phyloP scores from a whole-genome alignment of 2,329 filamentous ascomycete species.

The Fragosphaeria purpurea region DNA sequence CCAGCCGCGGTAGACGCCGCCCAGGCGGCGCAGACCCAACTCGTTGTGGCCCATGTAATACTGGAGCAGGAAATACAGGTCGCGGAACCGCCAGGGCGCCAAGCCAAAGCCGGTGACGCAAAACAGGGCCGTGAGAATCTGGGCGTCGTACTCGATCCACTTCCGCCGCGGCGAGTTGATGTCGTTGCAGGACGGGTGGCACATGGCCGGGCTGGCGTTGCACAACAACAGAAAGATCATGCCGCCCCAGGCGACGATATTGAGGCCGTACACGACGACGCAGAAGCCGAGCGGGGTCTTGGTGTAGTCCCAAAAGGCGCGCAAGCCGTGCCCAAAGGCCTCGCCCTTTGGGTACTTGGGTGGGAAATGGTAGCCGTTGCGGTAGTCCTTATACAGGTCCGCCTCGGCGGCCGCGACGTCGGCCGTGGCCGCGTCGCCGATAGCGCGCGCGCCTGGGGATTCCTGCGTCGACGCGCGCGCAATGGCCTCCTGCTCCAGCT shows the following conservation, averaged over 20 bases:
- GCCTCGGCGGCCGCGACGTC: neutral
- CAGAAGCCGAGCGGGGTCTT: conserved; percentile 66
- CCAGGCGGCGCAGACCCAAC: conserved; percentile 54
- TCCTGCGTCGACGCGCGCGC: too few relatives aligned
- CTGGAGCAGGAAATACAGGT: conserved; percentile 61
- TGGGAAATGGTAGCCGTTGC: conserved; percentile 58
- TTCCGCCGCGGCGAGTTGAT: conserved; percentile 66
- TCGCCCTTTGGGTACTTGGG: conserved; percentile 50
- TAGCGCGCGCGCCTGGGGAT: neutral
- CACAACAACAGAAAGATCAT: conserved; percentile 82
- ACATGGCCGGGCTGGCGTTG: conserved; percentile 66
- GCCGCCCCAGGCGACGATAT: conserved; percentile 79
- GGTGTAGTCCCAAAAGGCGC: conserved; percentile 62
- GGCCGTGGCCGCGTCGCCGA: neutral
- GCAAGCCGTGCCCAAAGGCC: conserved; percentile 45
- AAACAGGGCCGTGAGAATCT: conserved; percentile 76
- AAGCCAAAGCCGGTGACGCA: conserved; percentile 80
- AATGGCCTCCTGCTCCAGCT: neutral
- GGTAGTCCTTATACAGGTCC: conserved; percentile 28
- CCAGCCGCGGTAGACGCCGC: conserved; percentile 67
- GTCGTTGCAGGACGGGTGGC: conserved; percentile 57
- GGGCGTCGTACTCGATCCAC: conserved; percentile 79
- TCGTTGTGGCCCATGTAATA: conserved; percentile 47
- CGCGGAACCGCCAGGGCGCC: conserved; percentile 74
- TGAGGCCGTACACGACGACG: conserved; percentile 68